Base-by-base conservation (phyloP, 148 eudicot genomes). In the Drosera capensis region DNA sequence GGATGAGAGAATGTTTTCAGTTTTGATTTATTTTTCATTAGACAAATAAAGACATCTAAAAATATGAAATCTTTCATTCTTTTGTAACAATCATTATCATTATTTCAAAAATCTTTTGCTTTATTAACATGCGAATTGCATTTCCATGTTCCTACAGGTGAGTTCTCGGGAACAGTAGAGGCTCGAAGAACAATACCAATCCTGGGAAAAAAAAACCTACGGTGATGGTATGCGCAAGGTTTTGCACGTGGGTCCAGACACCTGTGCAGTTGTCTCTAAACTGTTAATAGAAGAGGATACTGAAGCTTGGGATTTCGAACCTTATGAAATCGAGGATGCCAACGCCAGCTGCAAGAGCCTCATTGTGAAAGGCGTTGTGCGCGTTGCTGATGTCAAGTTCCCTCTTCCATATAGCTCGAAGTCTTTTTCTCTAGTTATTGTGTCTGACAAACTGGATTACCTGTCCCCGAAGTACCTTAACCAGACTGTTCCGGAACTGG, bases 281-380 rank as follows among this genome's bases (percentile, higher is more conserved):
- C 35, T 90, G 53, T 54, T 84, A 42, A 78, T 78, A 55, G 93
- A 90, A 73, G 85, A 76, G 50, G 93, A 71, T 52, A 78, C 75
- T 15, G 96, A 83, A 72, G 92, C 86, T 44, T 88, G 96, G 96
- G 96, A 94, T n/a, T 65, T 88, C 25, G 92, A 88, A 49, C 96
- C 96, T 14, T 88, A 88, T 63, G 94, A 88, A 35, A 56, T 88
- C 28, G 96, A 88, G 48, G 99, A 84, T 44, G 64, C 63, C 23
- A 88, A 75, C 76, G 55, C 55, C 26, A 75, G 45, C 60, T 90
- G 99, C 75, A 80, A 67, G 62, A 62, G 63, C 63, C 95, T 90
- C 37, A 79, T 90, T 51, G 77, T 59, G 29, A 83, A 72, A 70
- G 99, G 88, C 65, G 57, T 90, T 56, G 95, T 90, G 18, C 87